phyloP scores from a whole-genome alignment of 1,139 yeast species.

The Keqinozyma sinolaborantium region DNA sequence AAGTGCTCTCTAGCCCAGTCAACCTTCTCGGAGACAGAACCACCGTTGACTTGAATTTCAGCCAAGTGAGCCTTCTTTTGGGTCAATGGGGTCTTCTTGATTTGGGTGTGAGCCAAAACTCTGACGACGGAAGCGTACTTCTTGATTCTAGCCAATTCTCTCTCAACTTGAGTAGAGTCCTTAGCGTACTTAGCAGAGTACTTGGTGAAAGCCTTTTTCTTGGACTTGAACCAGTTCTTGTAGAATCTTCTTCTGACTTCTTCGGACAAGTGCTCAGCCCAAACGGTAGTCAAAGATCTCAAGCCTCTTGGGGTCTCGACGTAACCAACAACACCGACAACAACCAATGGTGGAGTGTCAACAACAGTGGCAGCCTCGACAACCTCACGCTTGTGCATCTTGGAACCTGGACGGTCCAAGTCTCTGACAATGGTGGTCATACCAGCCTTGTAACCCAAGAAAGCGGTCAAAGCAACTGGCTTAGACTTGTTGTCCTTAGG shows the following conservation, averaged over 20 bases:
- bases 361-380: conserved; percentile 99
- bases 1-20: conserved; percentile 99
- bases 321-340: conserved; percentile 99
- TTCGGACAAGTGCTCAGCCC: conserved; percentile 99
- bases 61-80: conserved; percentile 99
- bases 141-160: conserved; percentile 97
- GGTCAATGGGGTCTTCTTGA: conserved; percentile 97
- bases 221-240: conserved; percentile 99
- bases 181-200: conserved; percentile 98
- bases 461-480: conserved; percentile 99
- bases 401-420: conserved; percentile 99
- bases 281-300: conserved; percentile 98
- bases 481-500: conserved; percentile 98
- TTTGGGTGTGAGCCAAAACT: conserved; percentile 99
- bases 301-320: conserved; percentile 99
- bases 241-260: conserved; percentile 99
- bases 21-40: conserved; percentile 95
- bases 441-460: conserved; percentile 99
- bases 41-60: conserved; percentile 99
- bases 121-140: conserved; percentile 99
- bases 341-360: conserved; percentile 98
- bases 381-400: conserved; percentile 99
- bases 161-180: conserved; percentile 84
- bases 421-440: conserved; percentile 99
- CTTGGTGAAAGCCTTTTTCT: conserved; percentile 99